phyloP scores from a whole-genome alignment of 805 yeast genomes.

The Suhomyces vadensis region DNA sequence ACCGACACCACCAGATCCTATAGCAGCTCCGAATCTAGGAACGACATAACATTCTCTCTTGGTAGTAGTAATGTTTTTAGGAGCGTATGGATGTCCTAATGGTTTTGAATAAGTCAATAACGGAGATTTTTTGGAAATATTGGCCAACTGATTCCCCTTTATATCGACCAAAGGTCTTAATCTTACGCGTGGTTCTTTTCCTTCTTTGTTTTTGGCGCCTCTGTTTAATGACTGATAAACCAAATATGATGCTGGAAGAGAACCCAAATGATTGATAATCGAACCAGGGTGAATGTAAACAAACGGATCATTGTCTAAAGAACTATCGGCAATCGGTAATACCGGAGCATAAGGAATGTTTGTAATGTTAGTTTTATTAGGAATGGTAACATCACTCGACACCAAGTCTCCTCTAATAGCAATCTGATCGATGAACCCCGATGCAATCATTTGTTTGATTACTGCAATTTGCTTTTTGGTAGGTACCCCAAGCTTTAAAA shows the following conservation, averaged over 20 bases:
- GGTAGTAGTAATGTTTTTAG: slow-evolving; percentile 61
- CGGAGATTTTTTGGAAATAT: slow-evolving; percentile 71
- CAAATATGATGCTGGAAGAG: slow-evolving; percentile 74
- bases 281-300: slow-evolving; percentile 85
- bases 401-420: slow-evolving; percentile 80
- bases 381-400: slow-evolving; percentile 59
- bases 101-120: slow-evolving; percentile 87
- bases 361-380: slow-evolving; percentile 57
- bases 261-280: slow-evolving; percentile 58
- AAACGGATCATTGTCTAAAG: slow-evolving; percentile 44
- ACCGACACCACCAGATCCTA: slow-evolving; percentile 82
- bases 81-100: slow-evolving; percentile 85
- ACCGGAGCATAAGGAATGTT: slow-evolving; percentile 68
- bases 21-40: slow-evolving; percentile 83
- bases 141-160: slow-evolving; percentile 71
- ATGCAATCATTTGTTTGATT: slow-evolving; percentile 85
- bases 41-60: slow-evolving; percentile 87
- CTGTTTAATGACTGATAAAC: slow-evolving; percentile 69
- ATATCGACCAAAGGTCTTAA: slow-evolving; percentile 78
- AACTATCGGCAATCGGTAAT: slow-evolving; percentile 42
- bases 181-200: slow-evolving; percentile 49
- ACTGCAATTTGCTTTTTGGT: slow-evolving; percentile 67
- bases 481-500: slow-evolving; percentile 64
- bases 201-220: slow-evolving; percentile 48
- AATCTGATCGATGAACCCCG: slow-evolving; percentile 90